Percentiles rank a stretch among this genome's conserved stretches.
Conservation (phyloP, 2,329 filamentous ascomycete genomes). For the Colletotrichum orchidophilum region DNA sequence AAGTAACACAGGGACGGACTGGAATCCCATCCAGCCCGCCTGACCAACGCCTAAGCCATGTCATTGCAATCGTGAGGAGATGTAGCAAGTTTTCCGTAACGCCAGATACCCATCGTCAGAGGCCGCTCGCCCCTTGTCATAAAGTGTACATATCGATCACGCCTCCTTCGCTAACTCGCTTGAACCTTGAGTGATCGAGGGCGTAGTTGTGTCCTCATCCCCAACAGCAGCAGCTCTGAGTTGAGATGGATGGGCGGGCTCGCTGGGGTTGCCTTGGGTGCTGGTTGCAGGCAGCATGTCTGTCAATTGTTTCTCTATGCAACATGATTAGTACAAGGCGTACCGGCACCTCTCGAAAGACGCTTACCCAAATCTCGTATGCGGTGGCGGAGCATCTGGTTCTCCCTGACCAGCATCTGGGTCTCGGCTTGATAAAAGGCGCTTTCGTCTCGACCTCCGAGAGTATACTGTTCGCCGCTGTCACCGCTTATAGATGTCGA, state of each 20-base stretch:
- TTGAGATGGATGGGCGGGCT: slow-evolving; percentile 59
- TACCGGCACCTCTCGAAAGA: neutral
- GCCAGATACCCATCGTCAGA: slow-evolving; percentile 2
- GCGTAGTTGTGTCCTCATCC: slow-evolving; percentile 45
- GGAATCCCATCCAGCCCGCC: neutral
- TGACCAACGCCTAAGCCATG: slow-evolving; percentile 6
- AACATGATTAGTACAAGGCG: slow-evolving; percentile 31
- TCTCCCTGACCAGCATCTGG: slow-evolving; percentile 79
- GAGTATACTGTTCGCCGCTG: slow-evolving; percentile 64
- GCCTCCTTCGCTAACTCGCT: slow-evolving; percentile 9
- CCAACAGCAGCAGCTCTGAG: slow-evolving; percentile 57
- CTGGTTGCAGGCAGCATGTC: slow-evolving; percentile 48
- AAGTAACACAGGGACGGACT: neutral
- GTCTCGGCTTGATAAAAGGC: slow-evolving; percentile 87
- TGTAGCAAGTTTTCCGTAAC: neutral
- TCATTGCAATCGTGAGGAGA: neutral
- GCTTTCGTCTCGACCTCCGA: slow-evolving; percentile 76
- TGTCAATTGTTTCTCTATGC: slow-evolving; percentile 60
- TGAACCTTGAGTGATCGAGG: neutral
- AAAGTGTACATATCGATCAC: neutral
- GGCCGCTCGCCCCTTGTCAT: neutral
- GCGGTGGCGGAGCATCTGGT: slow-evolving; percentile 81
- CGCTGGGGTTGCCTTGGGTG: slow-evolving; percentile 48
- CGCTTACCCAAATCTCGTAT: slow-evolving; percentile 77
- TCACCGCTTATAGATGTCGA: slow-evolving; percentile 68